Evolutionary conservation across 305 asterid genomes (phyloP), one percentile per base, ranked within the genome.

Genomic region (Lippia alba): DNA sequence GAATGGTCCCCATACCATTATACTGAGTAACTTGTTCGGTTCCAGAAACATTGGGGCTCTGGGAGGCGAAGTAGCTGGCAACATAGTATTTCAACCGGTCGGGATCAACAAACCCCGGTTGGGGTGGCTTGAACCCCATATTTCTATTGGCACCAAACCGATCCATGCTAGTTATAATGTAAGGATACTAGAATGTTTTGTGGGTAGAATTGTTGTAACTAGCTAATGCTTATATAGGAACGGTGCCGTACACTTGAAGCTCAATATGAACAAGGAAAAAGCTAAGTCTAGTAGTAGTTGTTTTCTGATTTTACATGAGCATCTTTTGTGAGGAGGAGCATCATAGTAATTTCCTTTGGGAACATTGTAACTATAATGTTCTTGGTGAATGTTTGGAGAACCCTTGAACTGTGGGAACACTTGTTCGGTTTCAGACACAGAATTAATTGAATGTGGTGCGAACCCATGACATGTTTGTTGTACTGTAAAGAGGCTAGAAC

Each of bases 221-320:
- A n/a, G 58, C 51, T 40, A 20, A 34, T 14, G 20, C 55, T 70
- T 77, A 68, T 79, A 82, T 72, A 76, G 75, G 12, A 50, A 19
- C 17, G 16, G 11, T 12, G 11, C 16, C 48, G 18, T 62, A 14
- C 56, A 20, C 9, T 48, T 67, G 51, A 39, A 40, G 56, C 30
- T 24, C 30, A 24, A 24, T 1, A 24, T 24, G 30, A 24, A 24
- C 30, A 24, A 16, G 0, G n/a, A 67, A 4, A 48, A 41, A 71
- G 36, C 17, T 34, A 1, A 15, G 76, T 32, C 1, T 46, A 70
- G 72, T 77, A 78, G 78, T 24, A 54, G 56, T 74, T 41, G 71
- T 64, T 63, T 59, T 70, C 49, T 73, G 65, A 64, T 78, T 32
- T 75, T 8, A 59, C 48, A 16, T 63, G 33, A 61, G 81, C 56